Base-by-base conservation (phyloP, 257 asterid genomes). In the Thymus mandschuricus region DNA sequence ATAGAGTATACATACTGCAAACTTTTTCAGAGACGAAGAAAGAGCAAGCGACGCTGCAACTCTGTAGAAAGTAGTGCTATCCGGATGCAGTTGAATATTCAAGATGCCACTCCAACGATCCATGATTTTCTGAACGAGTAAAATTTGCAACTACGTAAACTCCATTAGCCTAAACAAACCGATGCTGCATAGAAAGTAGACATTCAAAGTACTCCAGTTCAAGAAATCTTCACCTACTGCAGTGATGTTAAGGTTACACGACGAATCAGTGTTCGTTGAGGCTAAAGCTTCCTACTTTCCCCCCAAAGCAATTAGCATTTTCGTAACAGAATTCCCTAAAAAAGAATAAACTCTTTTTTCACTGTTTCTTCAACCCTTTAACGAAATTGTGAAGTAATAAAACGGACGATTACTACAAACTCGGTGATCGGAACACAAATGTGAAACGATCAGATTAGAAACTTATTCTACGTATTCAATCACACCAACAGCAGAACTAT, bases 51-150 rank as follows among this genome's bases (percentile, higher is more conserved):
- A 92, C 30, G 96, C 98, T 8, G 95, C 98, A 40, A 92, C 88
- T 71, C 89, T 79, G 80, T 88, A 92, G 76, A 82, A 76, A 73
- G 57, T 79, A 74, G 59, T 73, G 82, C 82, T 82, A 71, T 85
- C 75, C 10, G 87, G 80, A 81, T 77, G 79, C 85, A 95, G 76
- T 15, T 87, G 91, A 67, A 95, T 87, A 79, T 87, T 87, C 79
- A 95, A 69, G 51, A 86, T 77, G 31, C 97, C 94, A 44, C 81
- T 82, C 99, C 98, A 95, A 13, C 98, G 93, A 67, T 89, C 93
- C 99, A 95, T 95, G 79, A 63, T 76, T 65, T 57, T 35, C 75
- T 62, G 56, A 62, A 51, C 33, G 72, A 64, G 52, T 50, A 75
- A 34, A 15, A 6, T 33, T 45, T 31, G 38, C 44, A 62, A n/a